Evolutionary conservation across 768 basidiomycete species (phyloP).

Genomic region (Ramaria sp.): DNA sequence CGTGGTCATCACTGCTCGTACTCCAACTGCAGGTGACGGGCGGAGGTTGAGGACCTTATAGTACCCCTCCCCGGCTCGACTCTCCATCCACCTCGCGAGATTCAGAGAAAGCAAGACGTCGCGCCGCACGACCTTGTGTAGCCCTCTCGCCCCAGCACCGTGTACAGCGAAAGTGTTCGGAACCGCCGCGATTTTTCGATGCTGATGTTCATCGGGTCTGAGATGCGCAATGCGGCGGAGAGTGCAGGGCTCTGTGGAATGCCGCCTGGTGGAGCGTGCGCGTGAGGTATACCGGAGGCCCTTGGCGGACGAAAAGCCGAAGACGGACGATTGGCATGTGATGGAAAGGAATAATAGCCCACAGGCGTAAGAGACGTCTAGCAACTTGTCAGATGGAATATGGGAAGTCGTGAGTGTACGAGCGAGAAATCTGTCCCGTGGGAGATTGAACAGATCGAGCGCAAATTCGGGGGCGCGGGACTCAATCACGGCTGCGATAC

Average conservation of each 20-base stretch:
- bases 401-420: conserved; percentile 25
- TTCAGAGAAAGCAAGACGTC: conserved; percentile 26
- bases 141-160: conserved; percentile 26
- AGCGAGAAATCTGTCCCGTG: conserved; percentile 18
- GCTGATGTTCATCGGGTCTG: conserved; percentile 25
- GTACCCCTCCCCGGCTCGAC: not conserved
- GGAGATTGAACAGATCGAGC: conserved; percentile 18
- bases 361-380: conserved; percentile 30
- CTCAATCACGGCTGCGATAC: conserved; percentile 20
- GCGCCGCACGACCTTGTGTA: conserved; percentile 25
- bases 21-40: not conserved
- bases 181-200: conserved; percentile 33
- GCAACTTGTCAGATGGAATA: conserved; percentile 23
- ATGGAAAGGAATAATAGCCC: conserved; percentile 26
- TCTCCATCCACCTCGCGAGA: conserved; percentile 21
- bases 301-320: conserved; percentile 19
- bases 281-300: conserved; percentile 26
- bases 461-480: conserved; percentile 20
- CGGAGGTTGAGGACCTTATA: conserved; percentile 20
- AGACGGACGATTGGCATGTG: conserved; percentile 18
- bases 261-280: conserved; percentile 5
- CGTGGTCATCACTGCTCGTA: conserved; percentile 10
- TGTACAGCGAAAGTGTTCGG: conserved; percentile 28
- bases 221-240: conserved; percentile 13
- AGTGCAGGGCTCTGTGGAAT: not conserved